These are phyloP conservation scores for Albophoma yamanashiensis DNA, from an alignment of 2,329 filamentous ascomycete genomes.

Conservation along the genomic window DNA sequence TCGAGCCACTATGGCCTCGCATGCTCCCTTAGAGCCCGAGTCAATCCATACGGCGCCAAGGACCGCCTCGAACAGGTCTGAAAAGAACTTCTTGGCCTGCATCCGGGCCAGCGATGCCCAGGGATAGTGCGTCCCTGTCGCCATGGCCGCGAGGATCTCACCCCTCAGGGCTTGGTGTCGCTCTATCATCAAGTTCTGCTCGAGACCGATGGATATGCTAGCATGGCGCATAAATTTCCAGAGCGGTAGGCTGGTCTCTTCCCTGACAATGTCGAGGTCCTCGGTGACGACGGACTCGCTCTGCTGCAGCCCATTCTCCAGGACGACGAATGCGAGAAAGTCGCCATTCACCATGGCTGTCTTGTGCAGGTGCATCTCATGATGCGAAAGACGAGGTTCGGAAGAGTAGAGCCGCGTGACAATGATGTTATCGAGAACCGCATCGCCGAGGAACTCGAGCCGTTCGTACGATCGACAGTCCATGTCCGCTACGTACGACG, in stretches of 20 bases:
- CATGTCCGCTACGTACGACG: conserved; percentile 42
- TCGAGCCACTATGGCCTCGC: conserved; percentile 46
- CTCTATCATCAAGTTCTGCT: conserved; percentile 30
- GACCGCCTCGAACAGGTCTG: conserved; percentile 71
- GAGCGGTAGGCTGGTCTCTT: conserved; percentile 30
- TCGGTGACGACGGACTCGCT: conserved; percentile 10
- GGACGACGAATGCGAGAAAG: conserved; percentile 66
- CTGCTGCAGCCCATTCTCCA: conserved; percentile 29
- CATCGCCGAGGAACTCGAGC: conserved; percentile 81
- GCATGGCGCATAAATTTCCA: conserved; percentile 62
- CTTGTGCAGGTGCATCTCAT: conserved; percentile 65
- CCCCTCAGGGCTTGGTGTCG: conserved; percentile 38
- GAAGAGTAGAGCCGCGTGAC: conserved; percentile 47
- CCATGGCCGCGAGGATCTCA: conserved; percentile 39
- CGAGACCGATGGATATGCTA: conserved; percentile 32
- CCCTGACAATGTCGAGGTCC: conserved; percentile 8
- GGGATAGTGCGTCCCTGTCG: conserved; percentile 49
- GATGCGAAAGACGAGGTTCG: conserved; percentile 29
- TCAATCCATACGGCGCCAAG: conserved; percentile 82
- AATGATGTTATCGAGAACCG: conserved; percentile 70
- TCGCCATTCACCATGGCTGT: conserved; percentile 70
- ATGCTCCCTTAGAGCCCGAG: conserved; percentile 50
- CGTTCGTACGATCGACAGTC: conserved; percentile 45
- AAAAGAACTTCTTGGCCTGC: conserved; percentile 65
- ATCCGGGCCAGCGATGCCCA: conserved; percentile 63